Base-by-base conservation (phyloP, 208 protist genomes). In the Wallacemonas rigidus region DNA sequence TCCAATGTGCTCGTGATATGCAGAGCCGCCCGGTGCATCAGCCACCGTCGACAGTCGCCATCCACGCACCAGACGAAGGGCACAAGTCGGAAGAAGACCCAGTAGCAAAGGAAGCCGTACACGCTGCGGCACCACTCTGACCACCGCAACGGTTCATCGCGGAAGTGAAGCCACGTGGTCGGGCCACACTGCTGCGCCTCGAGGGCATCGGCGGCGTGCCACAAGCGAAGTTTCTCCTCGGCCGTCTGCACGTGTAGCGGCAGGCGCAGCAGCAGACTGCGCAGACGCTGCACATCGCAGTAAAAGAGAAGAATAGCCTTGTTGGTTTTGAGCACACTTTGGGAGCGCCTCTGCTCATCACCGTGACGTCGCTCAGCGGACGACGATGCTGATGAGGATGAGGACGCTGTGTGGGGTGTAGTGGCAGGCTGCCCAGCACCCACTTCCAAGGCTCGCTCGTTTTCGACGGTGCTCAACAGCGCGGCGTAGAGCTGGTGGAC, bases 231-330 rank as follows among this genome's bases (percentile, higher is more conserved):
- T 44, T 79, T 81, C 26, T 88, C 84, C 6, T 77, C 36, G 54
- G 79, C 81, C 9, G 77, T 79, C 57, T 77, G 77, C 14, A 47
- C 39, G 2, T 44, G 56, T 8, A 58, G 39, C 9, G 87, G 77
- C 35, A 92, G 62, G 15, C 67, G 50, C 45, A 83, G 71, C 39
- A 92, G 76, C 1, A 74, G 45, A 15, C 73, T 67, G 4, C 85
- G 75, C 11, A 88, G 3, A 2, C 58, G 68, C 76, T 92, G 87
- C 9, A 92, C 36, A 45, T 87, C 81, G 53, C 84, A 90, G 44
- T 83, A 92, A 47, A 92, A 80, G n/a, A 73, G 67, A 58, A 90
- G 53, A 17, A 81, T 81, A 15, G 89, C 82, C 41, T 65, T 65
- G 60, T 65, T 65, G 41, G 60, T 65, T 26, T 65, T 45, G 40